Evolutionary conservation across 208 protist genomes (phyloP).

Genomic region (Endotrypanum monterogeii): DNA sequence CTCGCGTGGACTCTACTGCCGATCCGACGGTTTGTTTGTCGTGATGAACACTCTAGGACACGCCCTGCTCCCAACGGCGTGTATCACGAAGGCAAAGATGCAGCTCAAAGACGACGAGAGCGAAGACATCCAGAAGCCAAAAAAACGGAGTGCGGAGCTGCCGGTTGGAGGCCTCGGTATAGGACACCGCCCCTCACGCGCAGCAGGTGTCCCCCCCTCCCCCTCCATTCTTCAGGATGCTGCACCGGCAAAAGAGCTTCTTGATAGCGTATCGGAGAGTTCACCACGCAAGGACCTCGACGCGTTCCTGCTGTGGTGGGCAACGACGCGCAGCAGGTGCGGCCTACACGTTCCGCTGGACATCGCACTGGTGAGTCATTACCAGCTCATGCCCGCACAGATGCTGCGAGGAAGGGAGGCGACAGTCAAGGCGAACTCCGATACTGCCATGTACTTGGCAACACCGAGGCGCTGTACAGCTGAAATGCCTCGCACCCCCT

Average conservation of each 20-base stretch:
- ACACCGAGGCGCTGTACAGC: slow-evolving; percentile 16
- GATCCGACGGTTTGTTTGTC: slow-evolving; percentile 68
- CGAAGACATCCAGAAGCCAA: neutral
- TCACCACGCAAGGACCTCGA: slow-evolving; percentile 61
- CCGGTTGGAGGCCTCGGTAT: slow-evolving; percentile 11
- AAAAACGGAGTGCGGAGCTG: neutral
- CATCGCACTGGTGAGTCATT: slow-evolving; percentile 35
- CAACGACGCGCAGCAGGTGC: slow-evolving; percentile 42
- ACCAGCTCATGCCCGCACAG: slow-evolving; percentile 33
- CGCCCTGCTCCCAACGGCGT: slow-evolving; percentile 34
- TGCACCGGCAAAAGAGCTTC: slow-evolving; percentile 37
- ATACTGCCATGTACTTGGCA: slow-evolving; percentile 18
- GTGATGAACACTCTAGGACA: slow-evolving; percentile 63
- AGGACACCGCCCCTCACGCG: neutral
- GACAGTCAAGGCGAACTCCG: slow-evolving; percentile 21
- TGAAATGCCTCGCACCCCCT: slow-evolving; percentile 24
- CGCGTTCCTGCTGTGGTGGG: slow-evolving; percentile 75
- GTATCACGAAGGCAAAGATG: slow-evolving; percentile 1
- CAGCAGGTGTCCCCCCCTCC: slow-evolving; percentile 21
- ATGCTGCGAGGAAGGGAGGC: slow-evolving; percentile 23
- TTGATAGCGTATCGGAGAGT: slow-evolving; percentile 45
- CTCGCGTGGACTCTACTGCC: slow-evolving; percentile 74
- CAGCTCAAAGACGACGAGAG: neutral
- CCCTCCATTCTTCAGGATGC: slow-evolving; percentile 45
- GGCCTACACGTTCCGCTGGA: slow-evolving; percentile 57